A percentile compares a stretch with the other conserved stretches of the same genome.
These are phyloP conservation scores for Hylodesmum podocarpum DNA, from an alignment of 306 rosid species.

Conservation along the genomic window DNA sequence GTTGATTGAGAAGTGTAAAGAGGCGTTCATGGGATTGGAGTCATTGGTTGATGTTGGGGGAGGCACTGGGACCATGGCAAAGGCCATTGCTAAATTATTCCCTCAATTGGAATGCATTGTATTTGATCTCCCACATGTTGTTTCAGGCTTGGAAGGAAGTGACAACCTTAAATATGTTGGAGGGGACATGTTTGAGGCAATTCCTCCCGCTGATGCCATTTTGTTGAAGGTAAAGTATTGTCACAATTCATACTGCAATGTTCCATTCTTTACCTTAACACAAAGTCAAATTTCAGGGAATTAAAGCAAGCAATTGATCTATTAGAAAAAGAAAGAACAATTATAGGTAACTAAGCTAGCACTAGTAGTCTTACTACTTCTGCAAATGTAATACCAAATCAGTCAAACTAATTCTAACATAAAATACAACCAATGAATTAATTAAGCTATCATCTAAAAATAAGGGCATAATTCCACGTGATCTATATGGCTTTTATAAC, in stretches of 20 bases:
- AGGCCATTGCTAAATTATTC: slow-evolving; percentile 16
- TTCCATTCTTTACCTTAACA: background rate
- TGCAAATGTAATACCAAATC: background rate
- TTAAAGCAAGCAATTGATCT: background rate
- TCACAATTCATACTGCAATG: background rate
- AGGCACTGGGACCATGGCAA: slow-evolving; percentile 31
- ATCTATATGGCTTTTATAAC: background rate
- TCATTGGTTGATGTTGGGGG: slow-evolving; percentile 43
- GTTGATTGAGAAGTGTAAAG: slow-evolving; percentile 17
- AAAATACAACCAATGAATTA: background rate
- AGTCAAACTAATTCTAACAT: background rate
- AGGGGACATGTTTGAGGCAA: slow-evolving; percentile 10
- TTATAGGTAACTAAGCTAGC: background rate
- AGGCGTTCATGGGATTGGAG: background rate
- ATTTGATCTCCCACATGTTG: slow-evolving; percentile 22
- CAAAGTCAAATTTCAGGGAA: background rate
- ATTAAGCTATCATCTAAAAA: background rate
- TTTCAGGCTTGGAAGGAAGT: slow-evolving; percentile 7
- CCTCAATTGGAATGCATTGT: background rate
- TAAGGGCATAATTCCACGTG: background rate
- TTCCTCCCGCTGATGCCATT: slow-evolving; percentile 22
- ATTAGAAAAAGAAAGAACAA: background rate
- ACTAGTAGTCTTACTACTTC: background rate
- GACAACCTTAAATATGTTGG: slow-evolving; percentile 11
- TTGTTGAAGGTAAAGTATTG: slow-evolving; percentile 26